Percentiles rank a stretch among this genome's conserved stretches.
These are phyloP conservation scores for Dendrocalamus sinicus DNA, from an alignment of 176 grass and related monocot species.

Conservation along the genomic window DNA sequence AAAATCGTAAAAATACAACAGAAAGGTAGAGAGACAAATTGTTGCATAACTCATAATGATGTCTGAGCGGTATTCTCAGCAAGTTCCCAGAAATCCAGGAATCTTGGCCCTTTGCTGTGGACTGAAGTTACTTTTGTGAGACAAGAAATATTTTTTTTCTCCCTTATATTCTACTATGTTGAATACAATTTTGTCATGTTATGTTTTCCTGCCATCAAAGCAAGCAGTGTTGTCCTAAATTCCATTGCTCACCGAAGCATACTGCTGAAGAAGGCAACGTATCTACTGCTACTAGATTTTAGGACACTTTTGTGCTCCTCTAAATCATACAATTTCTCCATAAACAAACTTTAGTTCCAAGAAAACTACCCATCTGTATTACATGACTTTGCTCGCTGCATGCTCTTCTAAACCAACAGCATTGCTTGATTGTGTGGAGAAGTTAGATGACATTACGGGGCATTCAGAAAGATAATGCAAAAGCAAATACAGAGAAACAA, in stretches of 20 bases:
- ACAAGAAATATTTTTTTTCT: constrained; percentile 10
- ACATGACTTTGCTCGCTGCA: background rate
- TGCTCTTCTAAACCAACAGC: constrained; percentile 12
- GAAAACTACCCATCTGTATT: background rate
- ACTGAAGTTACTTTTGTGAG: constrained; percentile 43
- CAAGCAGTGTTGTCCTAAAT: background rate
- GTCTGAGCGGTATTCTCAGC: constrained; percentile 56
- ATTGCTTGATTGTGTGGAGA: constrained; percentile 8
- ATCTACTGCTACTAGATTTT: constrained; percentile 13
- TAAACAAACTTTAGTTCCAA: background rate
- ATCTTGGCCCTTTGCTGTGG: constrained; percentile 37
- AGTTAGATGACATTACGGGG: constrained; percentile 23
- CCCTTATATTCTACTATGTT: constrained; percentile 6
- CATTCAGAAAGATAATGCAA: constrained; percentile 23
- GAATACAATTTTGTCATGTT: constrained; percentile 25
- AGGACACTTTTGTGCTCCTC: constrained; percentile 13
- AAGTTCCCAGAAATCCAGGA: constrained; percentile 60
- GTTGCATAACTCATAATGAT: constrained; percentile 54
- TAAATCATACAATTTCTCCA: constrained; percentile 11
- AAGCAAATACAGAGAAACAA: constrained; percentile 19
- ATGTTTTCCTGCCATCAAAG: constrained; percentile 14
- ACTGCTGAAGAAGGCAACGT: constrained; percentile 6
- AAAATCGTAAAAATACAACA: background rate
- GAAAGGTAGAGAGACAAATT: constrained; percentile 40
- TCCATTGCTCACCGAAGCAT: background rate